phyloP scores from a whole-genome alignment of 176 grass and related monocot genomes.

The Oryza australiensis region DNA sequence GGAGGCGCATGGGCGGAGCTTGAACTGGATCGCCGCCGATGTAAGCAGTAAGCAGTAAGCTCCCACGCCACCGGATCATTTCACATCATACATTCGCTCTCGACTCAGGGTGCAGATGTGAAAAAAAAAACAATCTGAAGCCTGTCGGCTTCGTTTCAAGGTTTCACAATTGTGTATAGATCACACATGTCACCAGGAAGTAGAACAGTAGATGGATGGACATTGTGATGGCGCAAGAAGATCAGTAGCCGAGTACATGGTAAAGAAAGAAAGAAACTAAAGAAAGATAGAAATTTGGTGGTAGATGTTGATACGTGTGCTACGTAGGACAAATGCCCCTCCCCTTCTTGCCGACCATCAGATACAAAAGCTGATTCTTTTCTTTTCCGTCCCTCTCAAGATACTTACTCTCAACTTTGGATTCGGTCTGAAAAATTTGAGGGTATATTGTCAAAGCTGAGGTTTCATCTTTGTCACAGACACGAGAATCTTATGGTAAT shows the following conservation, averaged over 20 bases:
- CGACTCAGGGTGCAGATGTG: background rate
- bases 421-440: too few relatives aligned
- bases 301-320: background rate
- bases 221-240: background rate
- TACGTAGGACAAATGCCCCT: too few relatives aligned
- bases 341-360: too few relatives aligned
- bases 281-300: background rate
- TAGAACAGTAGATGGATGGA: background rate
- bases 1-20: constrained; percentile 50
- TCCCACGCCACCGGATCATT: too few relatives aligned
- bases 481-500: too few relatives aligned
- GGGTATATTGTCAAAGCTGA: too few relatives aligned
- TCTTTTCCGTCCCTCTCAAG: too few relatives aligned
- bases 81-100: background rate
- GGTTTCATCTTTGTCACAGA: too few relatives aligned
- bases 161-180: background rate
- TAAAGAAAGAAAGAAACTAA: background rate
- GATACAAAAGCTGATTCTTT: too few relatives aligned
- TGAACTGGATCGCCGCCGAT: constrained; percentile 21
- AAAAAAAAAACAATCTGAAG: background rate
- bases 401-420: too few relatives aligned
- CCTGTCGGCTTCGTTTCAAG: background rate
- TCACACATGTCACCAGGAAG: background rate
- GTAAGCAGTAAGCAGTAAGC: background rate
- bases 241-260: background rate